Evolutionary conservation across 345 rosid genomes (phyloP).

Genomic region (Citrus medica): DNA sequence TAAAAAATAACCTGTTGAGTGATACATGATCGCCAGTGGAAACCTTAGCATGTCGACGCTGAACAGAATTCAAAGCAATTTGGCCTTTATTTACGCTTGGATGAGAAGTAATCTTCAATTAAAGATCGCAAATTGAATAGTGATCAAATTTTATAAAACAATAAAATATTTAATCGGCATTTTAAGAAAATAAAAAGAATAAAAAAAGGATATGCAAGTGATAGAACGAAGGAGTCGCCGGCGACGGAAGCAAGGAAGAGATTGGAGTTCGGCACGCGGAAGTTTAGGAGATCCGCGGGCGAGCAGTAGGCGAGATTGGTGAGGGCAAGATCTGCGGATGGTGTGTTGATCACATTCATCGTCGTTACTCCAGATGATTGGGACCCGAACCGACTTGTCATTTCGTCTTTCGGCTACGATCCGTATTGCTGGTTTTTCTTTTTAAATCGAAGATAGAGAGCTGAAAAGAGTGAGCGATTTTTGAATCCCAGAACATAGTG

Average conservation of each 20-base stretch:
- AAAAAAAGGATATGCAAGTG: constrained; percentile 74
- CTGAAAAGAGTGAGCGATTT: too few relatives aligned
- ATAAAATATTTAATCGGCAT: background rate
- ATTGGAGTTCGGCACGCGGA: constrained; percentile 74
- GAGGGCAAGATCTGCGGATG: constrained; percentile 72
- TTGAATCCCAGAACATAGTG: too few relatives aligned
- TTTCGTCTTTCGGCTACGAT: constrained; percentile 9
- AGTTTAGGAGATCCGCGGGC: constrained; percentile 71
- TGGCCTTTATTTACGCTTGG: constrained; percentile 52
- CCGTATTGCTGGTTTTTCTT: background rate
- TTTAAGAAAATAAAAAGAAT: background rate
- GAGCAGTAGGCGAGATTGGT: constrained; percentile 91
- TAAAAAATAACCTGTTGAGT: constrained; percentile 50
- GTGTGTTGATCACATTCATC: constrained; percentile 80
- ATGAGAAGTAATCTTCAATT: constrained; percentile 68
- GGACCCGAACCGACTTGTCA: constrained; percentile 62
- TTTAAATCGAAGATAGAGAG: too few relatives aligned
- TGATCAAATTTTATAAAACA: background rate
- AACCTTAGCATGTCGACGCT: constrained; percentile 79
- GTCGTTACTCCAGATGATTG: constrained; percentile 33
- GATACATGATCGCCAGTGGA: constrained; percentile 75
- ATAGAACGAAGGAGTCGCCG: constrained; percentile 64
- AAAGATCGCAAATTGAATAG: constrained; percentile 30
- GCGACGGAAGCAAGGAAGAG: constrained; percentile 63
- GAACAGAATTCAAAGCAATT: constrained; percentile 81